Evolutionary conservation across 2,329 filamentous ascomycete species (phyloP).

Genomic region (Exophiala lecanii-corni): DNA sequence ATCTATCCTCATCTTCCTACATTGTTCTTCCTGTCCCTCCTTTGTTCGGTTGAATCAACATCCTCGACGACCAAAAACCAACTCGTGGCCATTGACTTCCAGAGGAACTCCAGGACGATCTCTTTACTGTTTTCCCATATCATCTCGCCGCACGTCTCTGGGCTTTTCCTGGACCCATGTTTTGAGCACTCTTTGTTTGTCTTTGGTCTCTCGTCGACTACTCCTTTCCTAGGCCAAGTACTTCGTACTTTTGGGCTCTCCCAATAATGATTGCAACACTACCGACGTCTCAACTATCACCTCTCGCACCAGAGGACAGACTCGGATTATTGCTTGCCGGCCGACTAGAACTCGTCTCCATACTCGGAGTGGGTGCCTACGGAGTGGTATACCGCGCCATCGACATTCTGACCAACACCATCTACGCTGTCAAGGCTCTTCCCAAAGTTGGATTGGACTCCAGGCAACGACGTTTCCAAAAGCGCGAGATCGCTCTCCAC

Average conservation of each 20-base stretch:
- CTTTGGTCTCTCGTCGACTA: conserved; percentile 19
- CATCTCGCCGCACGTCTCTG: conserved; percentile 18
- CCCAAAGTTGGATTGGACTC: conserved; percentile 89
- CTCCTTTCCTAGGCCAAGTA: conserved; percentile 26
- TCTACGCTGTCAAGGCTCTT: conserved; percentile 94
- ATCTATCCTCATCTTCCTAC: conserved; percentile 10
- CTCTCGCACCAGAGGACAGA: conserved; percentile 71
- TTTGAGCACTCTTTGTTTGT: conserved; percentile 25
- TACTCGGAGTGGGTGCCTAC: conserved; percentile 91
- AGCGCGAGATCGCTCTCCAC: conserved; percentile 87
- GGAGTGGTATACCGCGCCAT: conserved; percentile 90
- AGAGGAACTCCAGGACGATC: conserved; percentile 11
- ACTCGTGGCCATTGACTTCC: conserved; percentile 13
- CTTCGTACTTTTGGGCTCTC: conserved; percentile 36
- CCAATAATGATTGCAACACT: conserved; percentile 44
- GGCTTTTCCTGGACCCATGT: conserved; percentile 28
- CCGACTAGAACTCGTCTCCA: conserved; percentile 74
- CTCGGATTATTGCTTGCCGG: conserved; percentile 79
- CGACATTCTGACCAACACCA: conserved; percentile 73
- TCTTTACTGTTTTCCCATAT: conserved; percentile 16
- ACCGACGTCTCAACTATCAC: conserved; percentile 39
- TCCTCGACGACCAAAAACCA: conserved; percentile 1
- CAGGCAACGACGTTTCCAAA: conserved; percentile 84
- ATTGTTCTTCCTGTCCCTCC: conserved; percentile 14
- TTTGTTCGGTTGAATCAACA: conserved; percentile 9